Conservation (phyloP, 495 filamentous ascomycete genomes). For the Neurospora terricola region DNA sequence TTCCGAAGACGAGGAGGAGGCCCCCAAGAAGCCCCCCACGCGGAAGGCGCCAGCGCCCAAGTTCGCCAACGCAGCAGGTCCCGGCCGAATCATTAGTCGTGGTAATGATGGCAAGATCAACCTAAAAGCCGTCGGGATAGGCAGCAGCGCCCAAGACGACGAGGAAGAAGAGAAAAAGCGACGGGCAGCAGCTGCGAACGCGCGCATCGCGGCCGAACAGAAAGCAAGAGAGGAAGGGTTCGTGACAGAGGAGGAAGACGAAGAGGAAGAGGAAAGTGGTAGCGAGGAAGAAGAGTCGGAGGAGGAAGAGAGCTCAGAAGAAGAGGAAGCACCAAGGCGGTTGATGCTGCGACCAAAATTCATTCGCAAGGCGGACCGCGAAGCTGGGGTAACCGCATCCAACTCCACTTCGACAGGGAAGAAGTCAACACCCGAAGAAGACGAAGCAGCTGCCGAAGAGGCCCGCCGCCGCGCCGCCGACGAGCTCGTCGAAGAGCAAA, state of each 20-base stretch:
- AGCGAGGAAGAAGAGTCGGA: conserved; percentile 39
- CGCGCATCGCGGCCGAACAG: conserved; percentile 31
- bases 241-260: conserved; percentile 50
- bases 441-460: conserved; percentile 41
- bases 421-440: conserved; percentile 2
- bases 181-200: conserved; percentile 31
- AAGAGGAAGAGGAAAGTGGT: conserved; percentile 19
- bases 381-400: conserved; percentile 15
- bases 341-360: conserved; percentile 83
- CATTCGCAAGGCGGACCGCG: conserved; percentile 72
- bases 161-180: conserved; percentile 35
- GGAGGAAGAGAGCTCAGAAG: conserved; percentile 25
- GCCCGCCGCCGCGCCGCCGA: conserved; percentile 57
- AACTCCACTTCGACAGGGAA: conserved; percentile 1
- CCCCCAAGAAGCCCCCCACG: conserved; percentile 19
- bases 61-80: conserved; percentile 44
- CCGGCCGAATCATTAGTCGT: conserved; percentile 40
- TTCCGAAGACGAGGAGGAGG: conserved; percentile 30
- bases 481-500: conserved; percentile 75
- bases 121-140: conserved; percentile 29
- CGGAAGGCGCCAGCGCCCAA: conserved; percentile 45
- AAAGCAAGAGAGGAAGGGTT: conserved; percentile 63
- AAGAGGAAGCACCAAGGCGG: conserved; percentile 62
- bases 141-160: conserved; percentile 27
- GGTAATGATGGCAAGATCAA: conserved; percentile 59